Conservation (phyloP, 257 asterid genomes). For the Solanum habrochaites region DNA sequence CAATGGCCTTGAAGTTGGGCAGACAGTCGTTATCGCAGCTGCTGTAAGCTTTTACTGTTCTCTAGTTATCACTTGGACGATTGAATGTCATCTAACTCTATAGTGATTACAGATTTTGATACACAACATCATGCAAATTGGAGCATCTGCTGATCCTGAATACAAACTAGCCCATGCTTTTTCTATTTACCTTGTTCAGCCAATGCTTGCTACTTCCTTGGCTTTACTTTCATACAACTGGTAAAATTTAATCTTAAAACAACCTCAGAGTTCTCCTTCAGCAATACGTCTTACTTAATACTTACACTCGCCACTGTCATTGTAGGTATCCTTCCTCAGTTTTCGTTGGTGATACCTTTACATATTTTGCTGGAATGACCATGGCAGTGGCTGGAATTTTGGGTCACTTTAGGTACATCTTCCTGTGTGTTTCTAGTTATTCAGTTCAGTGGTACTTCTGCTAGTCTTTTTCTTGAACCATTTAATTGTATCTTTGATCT, state of each 20-base stretch:
- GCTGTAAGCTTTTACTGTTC: conserved; percentile 46
- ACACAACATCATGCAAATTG: conserved; percentile 85
- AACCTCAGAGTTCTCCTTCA: neutral
- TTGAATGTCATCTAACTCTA: neutral
- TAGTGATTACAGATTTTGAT: conserved; percentile 49
- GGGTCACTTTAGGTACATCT: conserved; percentile 70
- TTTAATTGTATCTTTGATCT: neutral
- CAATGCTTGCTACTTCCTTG: conserved; percentile 85
- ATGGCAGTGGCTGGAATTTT: conserved; percentile 86
- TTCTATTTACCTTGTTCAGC: conserved; percentile 84
- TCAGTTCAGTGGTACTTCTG: neutral
- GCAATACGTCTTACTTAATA: neutral
- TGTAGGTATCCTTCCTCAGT: conserved; percentile 82
- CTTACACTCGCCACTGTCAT: neutral
- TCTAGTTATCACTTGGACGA: neutral
- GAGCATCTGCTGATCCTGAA: conserved; percentile 58
- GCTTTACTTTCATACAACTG: conserved; percentile 87
- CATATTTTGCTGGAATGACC: conserved; percentile 92
- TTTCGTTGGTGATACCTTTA: conserved; percentile 79
- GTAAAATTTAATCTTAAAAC: conserved; percentile 20
- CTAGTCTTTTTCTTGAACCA: neutral
- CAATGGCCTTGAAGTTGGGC: conserved; percentile 99
- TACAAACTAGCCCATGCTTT: conserved; percentile 88
- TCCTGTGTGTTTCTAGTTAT: neutral
- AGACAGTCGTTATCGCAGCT: conserved; percentile 75